These are phyloP conservation scores for Cubamyces sp. DNA, from an alignment of 768 basidiomycete genomes.

Conservation along the genomic window DNA sequence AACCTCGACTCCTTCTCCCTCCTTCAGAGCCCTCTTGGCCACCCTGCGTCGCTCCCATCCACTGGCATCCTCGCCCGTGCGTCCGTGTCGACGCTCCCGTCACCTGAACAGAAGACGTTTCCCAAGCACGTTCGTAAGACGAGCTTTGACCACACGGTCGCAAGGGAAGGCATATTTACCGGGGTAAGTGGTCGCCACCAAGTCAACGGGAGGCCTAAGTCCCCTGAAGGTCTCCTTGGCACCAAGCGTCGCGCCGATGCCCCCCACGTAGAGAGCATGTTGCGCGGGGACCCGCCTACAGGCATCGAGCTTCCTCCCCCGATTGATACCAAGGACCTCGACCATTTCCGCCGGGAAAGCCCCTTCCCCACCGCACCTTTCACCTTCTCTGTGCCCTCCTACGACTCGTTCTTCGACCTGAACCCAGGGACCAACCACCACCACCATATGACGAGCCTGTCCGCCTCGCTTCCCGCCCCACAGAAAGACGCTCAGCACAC, in stretches of 20 bases:
- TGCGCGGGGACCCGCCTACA: slow-evolving; percentile 76
- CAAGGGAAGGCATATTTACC: slow-evolving; percentile 61
- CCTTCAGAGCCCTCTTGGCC: slow-evolving; percentile 34
- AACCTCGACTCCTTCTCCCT: slow-evolving; percentile 31
- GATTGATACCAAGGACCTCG: slow-evolving; percentile 41
- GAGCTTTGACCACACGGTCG: slow-evolving; percentile 92
- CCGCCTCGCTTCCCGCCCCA: slow-evolving; percentile 23
- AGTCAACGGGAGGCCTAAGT: slow-evolving; percentile 75
- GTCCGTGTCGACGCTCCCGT: slow-evolving; percentile 33
- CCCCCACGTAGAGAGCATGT: slow-evolving; percentile 78
- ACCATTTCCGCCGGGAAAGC: slow-evolving; percentile 40
- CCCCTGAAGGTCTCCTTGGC: slow-evolving; percentile 65
- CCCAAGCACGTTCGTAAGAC: slow-evolving; percentile 91
- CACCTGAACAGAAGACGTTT: slow-evolving; percentile 56
- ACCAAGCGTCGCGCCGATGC: slow-evolving; percentile 82
- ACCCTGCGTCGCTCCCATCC: slow-evolving; percentile 77
- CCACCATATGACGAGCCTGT: slow-evolving; percentile 40
- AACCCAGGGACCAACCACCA: slow-evolving; percentile 16
- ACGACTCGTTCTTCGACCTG: slow-evolving; percentile 60
- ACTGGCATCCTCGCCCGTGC: slow-evolving; percentile 65
- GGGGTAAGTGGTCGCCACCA: slow-evolving; percentile 74
- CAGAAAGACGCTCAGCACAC: slow-evolving; percentile 20
- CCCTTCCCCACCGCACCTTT: slow-evolving; percentile 71
- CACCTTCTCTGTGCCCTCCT: slow-evolving; percentile 71
- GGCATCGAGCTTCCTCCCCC: slow-evolving; percentile 40